Evolutionary conservation across 2,329 filamentous ascomycete species (phyloP).

Genomic region (Boeremia exigua): DNA sequence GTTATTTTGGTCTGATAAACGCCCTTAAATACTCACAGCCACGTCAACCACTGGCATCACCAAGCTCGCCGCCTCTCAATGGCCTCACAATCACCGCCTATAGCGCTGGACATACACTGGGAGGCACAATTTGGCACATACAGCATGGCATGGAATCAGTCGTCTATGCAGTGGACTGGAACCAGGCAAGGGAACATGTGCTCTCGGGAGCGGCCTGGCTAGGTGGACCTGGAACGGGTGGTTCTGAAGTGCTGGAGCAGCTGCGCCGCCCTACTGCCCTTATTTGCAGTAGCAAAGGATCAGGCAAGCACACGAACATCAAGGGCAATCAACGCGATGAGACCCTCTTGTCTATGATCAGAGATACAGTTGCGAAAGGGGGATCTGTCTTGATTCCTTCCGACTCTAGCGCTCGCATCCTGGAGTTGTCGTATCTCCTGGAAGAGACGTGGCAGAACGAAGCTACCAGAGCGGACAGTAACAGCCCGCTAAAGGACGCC

Average conservation of each 20-base stretch:
- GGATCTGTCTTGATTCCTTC: constrained; percentile 93
- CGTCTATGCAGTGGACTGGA: constrained; percentile 98
- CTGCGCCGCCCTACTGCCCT: constrained; percentile 91
- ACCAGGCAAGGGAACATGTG: constrained; percentile 95
- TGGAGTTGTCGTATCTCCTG: constrained; percentile 89
- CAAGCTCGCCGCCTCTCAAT: constrained; percentile 86
- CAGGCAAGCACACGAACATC: constrained; percentile 72
- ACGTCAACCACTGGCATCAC: constrained; percentile 84
- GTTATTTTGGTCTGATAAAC: constrained; percentile 89
- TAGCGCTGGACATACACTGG: constrained; percentile 92
- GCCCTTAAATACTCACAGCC: constrained; percentile 97
- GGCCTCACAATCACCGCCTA: constrained; percentile 95
- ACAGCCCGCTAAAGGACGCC: constrained; percentile 57
- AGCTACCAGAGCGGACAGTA: constrained; percentile 33
- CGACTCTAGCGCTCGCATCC: constrained; percentile 91
- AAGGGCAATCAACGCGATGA: constrained; percentile 85
- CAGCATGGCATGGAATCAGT: constrained; percentile 96
- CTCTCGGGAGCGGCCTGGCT: constrained; percentile 94
- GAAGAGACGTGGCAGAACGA: constrained; percentile 80
- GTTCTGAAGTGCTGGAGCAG: constrained; percentile 91
- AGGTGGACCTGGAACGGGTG: constrained; percentile 77
- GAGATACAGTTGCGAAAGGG: constrained; percentile 77
- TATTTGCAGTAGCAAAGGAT: constrained; percentile 86
- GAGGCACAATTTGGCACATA: constrained; percentile 98
- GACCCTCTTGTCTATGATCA: constrained; percentile 79